Base-by-base conservation (phyloP, 1,284 basidiomycete species). In the Trichosporon asahii region DNA sequence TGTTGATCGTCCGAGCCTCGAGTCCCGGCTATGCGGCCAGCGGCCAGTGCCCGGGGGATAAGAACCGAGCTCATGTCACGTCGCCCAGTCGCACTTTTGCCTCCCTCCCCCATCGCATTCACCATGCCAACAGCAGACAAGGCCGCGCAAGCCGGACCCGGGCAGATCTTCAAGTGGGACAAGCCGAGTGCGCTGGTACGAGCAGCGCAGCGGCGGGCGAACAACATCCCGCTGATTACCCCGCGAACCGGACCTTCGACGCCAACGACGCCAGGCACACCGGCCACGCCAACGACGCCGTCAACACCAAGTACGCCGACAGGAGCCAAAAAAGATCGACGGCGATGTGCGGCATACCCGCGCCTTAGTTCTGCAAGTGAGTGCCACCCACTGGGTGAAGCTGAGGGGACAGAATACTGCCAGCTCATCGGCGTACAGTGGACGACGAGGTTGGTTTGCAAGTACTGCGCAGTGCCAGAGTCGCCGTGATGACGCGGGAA, bases 361-460 rank as follows among this genome's bases (percentile, higher is more conserved):
- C 57, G 57, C 27, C 29, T 61, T 15, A 61, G 57, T 18, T 31
- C 18, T 29, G 29, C 57, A n/a, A 61, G 57, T 61, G 57, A 61
- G 57, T 31, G 7, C n/a, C n/a, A 9, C 27, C 27, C 4, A 3
- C 2, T 11, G 18, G 27, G 6, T 21, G 15, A 2, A 18, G 27
- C 57, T 61, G 57, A 61, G 14, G 12, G 57, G 57, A 31, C 49
- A 61, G 57, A 61, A 27, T 31, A 61, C 29, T 61, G 57, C 57
- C 27, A 29, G 18, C 29, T 61, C 29, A 61, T 61, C 29, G 29
- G 57, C 6, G 57, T 61, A 5, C 57, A 61, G 27, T 61, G 57
- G 57, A 61, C 57, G 57, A 61, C 27, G 57, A 61, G n/a, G 57
- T 18, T 33, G 9, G 57, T 61, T 12, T 61, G 57, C 57, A 61